phyloP scores from a whole-genome alignment of 2,329 filamentous ascomycete genomes.

The Pestalotiopsis sp. region DNA sequence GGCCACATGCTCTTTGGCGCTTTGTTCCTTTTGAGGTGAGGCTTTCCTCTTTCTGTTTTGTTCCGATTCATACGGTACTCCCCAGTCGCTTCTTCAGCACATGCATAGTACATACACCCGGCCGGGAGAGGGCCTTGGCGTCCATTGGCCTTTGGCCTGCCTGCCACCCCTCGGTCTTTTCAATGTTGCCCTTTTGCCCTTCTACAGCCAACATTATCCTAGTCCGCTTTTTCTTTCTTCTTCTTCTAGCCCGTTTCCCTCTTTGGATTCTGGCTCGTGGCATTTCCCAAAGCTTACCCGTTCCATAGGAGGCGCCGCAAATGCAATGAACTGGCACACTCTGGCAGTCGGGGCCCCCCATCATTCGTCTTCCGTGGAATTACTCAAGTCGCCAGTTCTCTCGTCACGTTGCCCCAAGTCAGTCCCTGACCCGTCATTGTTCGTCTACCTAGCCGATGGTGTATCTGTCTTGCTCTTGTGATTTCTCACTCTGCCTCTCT shows the following conservation, averaged over 20 bases:
- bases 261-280: conserved; percentile 9
- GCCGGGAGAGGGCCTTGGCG: not conserved
- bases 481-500: conserved; percentile 5
- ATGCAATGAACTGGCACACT: not conserved
- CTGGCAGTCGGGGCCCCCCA: not conserved
- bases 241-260: conserved; percentile 5
- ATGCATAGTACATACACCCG: not conserved
- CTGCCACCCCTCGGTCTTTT: not conserved
- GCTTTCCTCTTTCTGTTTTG: not conserved
- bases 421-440: not conserved
- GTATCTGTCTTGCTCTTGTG: not conserved
- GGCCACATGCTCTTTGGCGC: not conserved
- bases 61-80: not conserved
- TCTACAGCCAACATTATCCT: not conserved
- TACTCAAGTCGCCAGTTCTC: not conserved
- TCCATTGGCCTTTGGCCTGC: not conserved
- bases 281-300: conserved; percentile 1
- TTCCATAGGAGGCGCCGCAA: not conserved
- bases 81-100: not conserved
- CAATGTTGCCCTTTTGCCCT: not conserved
- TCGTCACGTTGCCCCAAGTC: not conserved
- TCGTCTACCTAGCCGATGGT: not conserved
- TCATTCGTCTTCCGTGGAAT: not conserved
- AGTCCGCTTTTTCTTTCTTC: not conserved
- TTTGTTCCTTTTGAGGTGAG: not conserved